Base-by-base conservation (phyloP, 2,329 filamentous ascomycete species). In the Coleophoma eucalyptorum region DNA sequence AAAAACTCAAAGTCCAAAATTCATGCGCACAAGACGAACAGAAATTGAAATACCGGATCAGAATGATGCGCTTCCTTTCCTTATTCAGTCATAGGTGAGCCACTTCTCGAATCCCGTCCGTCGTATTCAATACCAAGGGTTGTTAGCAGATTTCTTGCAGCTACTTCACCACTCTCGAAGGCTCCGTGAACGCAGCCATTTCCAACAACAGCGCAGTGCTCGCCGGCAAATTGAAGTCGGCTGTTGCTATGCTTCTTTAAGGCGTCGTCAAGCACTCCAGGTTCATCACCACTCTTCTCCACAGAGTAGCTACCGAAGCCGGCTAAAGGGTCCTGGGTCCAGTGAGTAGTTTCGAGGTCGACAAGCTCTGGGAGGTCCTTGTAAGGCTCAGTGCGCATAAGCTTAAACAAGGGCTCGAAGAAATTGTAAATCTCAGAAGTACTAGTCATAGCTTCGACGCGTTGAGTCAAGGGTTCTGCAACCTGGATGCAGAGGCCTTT, bases 101-200 rank as follows among this genome's bases (percentile, higher is more conserved):
- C 52, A 42, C 50, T 55, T 47, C 51, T 51, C 5, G 56, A 53
- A 52, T 65, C 63, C 42, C 57, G 49, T 8, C 63, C 65, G 58
- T 70, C 68, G 54, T 66, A 64, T 32, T 59, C 55, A 48, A 70
- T 59, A 10, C 63, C 67, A 53, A 73, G 66, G 3, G 55, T 64
- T 32, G 60, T 54, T 52, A 73, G 54, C 44, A 73, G 54, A 55
- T 72, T 72, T 50, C 61, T 64, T 26, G 70, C 70, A 13, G 70
- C 68, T 18, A 63, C 66, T 59, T 73, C 70, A 33, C 70, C 70
- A 15, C 69, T 71, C 47, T 68, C 68, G 53, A 72, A 73, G n/a
- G 70, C 70, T 19, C 70, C 70, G 56, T 73, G 70, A 20, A 73
- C 70, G 58, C 70, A 73, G 32, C 70, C 70, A 56, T 72, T 72